Base-by-base conservation (phyloP, 352 stramenopile species). In the Pythium dissotocum region DNA sequence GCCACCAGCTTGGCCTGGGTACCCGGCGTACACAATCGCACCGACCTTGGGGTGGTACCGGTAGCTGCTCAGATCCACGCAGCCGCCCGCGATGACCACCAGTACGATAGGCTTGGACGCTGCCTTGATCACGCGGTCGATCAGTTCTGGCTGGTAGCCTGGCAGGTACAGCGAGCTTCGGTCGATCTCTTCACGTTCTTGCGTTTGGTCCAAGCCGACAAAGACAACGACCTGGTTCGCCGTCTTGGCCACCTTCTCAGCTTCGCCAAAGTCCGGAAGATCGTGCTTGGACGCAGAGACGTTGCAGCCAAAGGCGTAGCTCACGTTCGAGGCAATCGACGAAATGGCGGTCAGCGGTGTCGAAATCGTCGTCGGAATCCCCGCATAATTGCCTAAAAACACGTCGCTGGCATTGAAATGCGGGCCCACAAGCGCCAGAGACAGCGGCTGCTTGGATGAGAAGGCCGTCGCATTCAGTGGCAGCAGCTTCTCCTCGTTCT, bases 321-420 rank as follows among this genome's bases (percentile, higher is more conserved):
- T 72, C 42, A 79, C 75, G 30, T 85, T 77, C 7, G 61, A 55
- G 2, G 67, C 72, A 55, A 69, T 77, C 1, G 59, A 54, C 24
- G 48, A 69, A 54, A 90, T 73, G 2, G 71, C 85, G 40, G 84
- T 72, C 33, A 90, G 71, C 12, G 89, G 82, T 9, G 78, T 91
- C 13, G 79, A 65, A 38, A 96, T 91, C 38, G 77, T 73, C 18
- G 77, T 80, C 8, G 85, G 86, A 1, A 83, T 70, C 44, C 77
- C 88, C 32, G 78, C 75, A 75, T 94, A 98, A 57, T 90, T 94
- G 42, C 82, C 90, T 48, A 92, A 79, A n/a, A 87, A 60, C 8
- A 66, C 81, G 12, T 70, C 65, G 7, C 74, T 85, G 9, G 78
- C 78, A 35, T 93, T 87, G 32, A 88, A 85, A 51, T 95, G 86